These are phyloP conservation scores for Dicorynia guianensis DNA, from an alignment of 306 rosid genomes.

Conservation along the genomic window DNA sequence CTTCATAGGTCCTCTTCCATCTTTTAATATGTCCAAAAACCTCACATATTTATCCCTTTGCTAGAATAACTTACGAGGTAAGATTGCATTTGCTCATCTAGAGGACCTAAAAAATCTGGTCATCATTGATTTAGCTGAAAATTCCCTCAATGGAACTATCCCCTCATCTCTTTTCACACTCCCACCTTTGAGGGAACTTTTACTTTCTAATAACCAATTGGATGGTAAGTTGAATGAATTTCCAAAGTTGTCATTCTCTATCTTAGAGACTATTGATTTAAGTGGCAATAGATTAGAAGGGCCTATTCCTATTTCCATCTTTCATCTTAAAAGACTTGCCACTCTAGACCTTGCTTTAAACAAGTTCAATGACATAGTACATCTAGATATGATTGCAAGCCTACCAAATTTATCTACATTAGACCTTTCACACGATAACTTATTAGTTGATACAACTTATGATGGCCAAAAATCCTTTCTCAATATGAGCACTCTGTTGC, in stretches of 20 bases:
- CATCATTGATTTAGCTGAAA: too few relatives aligned
- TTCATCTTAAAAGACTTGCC: background rate
- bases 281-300: slow-evolving; percentile 44
- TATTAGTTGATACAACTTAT: background rate
- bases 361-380: slow-evolving; percentile 40
- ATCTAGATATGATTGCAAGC: background rate
- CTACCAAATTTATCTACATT: too few relatives aligned
- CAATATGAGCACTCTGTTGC: background rate
- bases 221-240: background rate
- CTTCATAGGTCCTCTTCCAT: slow-evolving; percentile 5
- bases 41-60: background rate
- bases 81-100: background rate
- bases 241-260: background rate
- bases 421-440: too few relatives aligned
- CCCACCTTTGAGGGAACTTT: slow-evolving; percentile 1
- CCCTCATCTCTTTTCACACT: background rate
- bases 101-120: background rate
- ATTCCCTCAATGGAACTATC: background rate
- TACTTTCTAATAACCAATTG: background rate
- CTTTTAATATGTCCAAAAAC: background rate
- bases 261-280: slow-evolving; percentile 32
- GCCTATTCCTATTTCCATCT: slow-evolving; percentile 23
- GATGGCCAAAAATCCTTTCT: background rate
- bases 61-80: too few relatives aligned
- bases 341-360: slow-evolving; percentile 36